Conservation (phyloP, 1,284 basidiomycete species). For the Irpex sp. region DNA sequence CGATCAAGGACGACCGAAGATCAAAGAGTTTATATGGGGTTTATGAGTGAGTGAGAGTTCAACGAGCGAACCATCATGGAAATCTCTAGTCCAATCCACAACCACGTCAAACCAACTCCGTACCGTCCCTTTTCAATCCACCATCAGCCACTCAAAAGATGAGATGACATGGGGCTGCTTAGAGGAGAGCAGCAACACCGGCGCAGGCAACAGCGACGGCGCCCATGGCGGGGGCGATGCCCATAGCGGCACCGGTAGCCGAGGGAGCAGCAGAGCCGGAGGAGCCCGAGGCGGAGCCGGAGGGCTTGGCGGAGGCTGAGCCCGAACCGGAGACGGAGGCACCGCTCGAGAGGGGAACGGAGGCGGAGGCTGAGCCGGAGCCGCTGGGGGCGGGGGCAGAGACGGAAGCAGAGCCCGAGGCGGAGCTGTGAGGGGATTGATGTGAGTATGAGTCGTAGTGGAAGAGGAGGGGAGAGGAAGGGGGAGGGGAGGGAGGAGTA, state of each 20-base stretch:
- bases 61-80: background rate
- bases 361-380: slow-evolving; percentile 15
- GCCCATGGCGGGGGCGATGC: slow-evolving; percentile 30
- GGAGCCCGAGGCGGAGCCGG: slow-evolving; percentile 8
- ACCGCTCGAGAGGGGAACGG: slow-evolving; percentile 11
- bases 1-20: background rate
- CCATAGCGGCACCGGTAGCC: slow-evolving; percentile 20
- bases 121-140: slow-evolving; percentile 33
- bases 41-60: background rate
- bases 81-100: background rate
- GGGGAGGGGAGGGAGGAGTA: slow-evolving; percentile 47
- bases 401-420: slow-evolving; percentile 12
- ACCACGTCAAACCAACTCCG: slow-evolving; percentile 2
- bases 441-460: background rate
- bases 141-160: no score
- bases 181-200: slow-evolving; percentile 35
- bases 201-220: slow-evolving; percentile 36
- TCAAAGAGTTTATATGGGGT: background rate
- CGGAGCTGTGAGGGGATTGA: background rate
- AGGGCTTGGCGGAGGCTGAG: slow-evolving; percentile 12
- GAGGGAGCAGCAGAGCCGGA: slow-evolving; percentile 12
- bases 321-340: slow-evolving; percentile 19
- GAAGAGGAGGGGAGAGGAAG: slow-evolving; percentile 37
- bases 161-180: slow-evolving; percentile 28
- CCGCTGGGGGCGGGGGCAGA: slow-evolving; percentile 11